Evolutionary conservation across 768 basidiomycete genomes (phyloP).

Genomic region (Antrodiella citrinella): DNA sequence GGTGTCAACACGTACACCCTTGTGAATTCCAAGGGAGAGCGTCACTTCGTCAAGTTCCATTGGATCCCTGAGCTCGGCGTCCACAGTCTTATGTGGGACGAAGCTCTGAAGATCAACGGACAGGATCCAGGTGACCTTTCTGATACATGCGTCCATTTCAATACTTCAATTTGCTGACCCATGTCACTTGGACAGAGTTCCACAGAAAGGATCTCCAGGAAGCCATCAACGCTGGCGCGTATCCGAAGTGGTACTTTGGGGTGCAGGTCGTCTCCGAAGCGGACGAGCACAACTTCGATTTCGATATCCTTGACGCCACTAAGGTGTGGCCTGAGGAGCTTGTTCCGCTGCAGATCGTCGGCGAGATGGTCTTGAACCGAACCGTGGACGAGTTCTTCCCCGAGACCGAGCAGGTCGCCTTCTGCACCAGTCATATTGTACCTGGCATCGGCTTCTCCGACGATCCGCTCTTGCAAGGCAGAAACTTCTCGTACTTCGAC

Average conservation of each 20-base stretch:
- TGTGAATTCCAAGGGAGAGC: conserved; percentile 55
- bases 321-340: conserved; percentile 82
- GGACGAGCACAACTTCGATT: conserved; percentile 75
- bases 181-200: conserved; percentile 56
- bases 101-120: conserved; percentile 73
- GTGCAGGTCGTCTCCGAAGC: conserved; percentile 67
- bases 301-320: conserved; percentile 82
- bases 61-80: conserved; percentile 77
- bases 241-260: conserved; percentile 72
- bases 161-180: too few species aligned
- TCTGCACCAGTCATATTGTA: conserved; percentile 61
- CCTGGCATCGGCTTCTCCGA: conserved; percentile 67
- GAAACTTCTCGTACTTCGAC: conserved; percentile 85
- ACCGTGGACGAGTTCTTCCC: conserved; percentile 73
- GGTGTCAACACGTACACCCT: conserved; percentile 83
- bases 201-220: conserved; percentile 83
- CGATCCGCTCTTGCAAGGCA: conserved; percentile 74
- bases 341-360: conserved; percentile 70
- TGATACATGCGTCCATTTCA: conserved; percentile 1
- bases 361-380: conserved; percentile 60
- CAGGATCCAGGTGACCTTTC: conserved; percentile 63
- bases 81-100: conserved; percentile 83
- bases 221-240: conserved; percentile 65
- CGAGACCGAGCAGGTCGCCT: conserved; percentile 85
- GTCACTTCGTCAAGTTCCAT: conserved; percentile 85